Base-by-base conservation (phyloP, 306 rosid species). In the Betula pendula region DNA sequence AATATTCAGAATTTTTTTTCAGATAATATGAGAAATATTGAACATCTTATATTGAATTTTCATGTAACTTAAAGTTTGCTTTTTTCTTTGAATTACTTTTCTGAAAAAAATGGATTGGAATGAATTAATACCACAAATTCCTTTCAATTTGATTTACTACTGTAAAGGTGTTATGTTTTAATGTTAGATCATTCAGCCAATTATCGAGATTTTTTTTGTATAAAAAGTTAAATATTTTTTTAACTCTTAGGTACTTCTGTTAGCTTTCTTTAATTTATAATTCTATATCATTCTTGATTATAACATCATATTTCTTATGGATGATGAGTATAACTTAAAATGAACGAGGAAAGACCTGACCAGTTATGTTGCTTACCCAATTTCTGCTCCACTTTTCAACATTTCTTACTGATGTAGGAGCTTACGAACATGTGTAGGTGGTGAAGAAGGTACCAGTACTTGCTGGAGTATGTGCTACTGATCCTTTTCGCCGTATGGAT, bases 401-500 rank as follows among this genome's bases (percentile, higher is more conserved):
- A 71, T 51, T 59, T 77, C 27, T 49, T 31, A n/a, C 75, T 58
- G 65, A 71, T 72, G 35, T 78, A 33, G 44, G 48, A 72, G 70
- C 66, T 70, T 77, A 68, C 74, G 80, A 55, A 59, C 66, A 65
- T 77, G 83, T 78, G 29, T 81, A 90, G 98, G 96, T 92, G 73
- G 93, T 90, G 81, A 87, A 88, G 83, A 84, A 82, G 80, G 93
- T 90, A 25, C 95, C 96, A 0, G 98, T 94, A 81, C 97, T 94
- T 82, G 95, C 93, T 74, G 97, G 96, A 53, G 91, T 92, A 35
- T 94, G 98, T 75, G 97, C 75, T 73, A 90, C 98, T 5, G 98
- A 94, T 88, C 96, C 98, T 83, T 92, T 92, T 82, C 92, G 98
- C 66, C 89, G 63, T 73, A 94, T 92, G 98, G 97, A 88, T 73